Percentiles rank a stretch among this genome's conserved stretches.
These are phyloP conservation scores for Polyporus arcularius DNA, from an alignment of 768 basidiomycete species.

Conservation along the genomic window DNA sequence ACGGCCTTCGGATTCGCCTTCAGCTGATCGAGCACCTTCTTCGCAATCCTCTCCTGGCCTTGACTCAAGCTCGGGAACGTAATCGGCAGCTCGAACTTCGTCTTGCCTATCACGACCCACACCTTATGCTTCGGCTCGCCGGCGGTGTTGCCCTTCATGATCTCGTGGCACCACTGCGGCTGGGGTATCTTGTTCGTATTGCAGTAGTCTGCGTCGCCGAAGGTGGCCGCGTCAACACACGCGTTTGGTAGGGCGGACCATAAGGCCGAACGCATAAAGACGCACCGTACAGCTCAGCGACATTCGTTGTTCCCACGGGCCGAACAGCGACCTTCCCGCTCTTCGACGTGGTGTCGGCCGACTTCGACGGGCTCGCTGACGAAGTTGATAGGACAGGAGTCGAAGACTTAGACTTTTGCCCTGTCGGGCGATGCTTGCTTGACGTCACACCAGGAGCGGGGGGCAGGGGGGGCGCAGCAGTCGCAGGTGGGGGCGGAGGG, in stretches of 20 bases:
- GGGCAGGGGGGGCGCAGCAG: neutral
- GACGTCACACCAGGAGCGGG: neutral
- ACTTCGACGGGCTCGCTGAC: neutral
- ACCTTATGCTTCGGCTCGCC: slow-evolving; percentile 38
- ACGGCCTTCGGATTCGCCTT: slow-evolving; percentile 22
- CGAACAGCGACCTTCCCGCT: slow-evolving; percentile 11
- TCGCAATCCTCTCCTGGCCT: slow-evolving; percentile 46
- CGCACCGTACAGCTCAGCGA: slow-evolving; percentile 22
- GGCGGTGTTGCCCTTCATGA: slow-evolving; percentile 18
- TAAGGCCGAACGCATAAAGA: neutral
- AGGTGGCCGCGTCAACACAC: neutral
- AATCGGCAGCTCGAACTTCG: slow-evolving; percentile 45
- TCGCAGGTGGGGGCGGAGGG: neutral
- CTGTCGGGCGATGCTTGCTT: neutral
- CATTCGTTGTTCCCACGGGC: slow-evolving; percentile 17
- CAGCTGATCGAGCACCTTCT: slow-evolving; percentile 43
- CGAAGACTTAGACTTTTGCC: neutral
- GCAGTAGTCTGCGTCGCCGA: slow-evolving; percentile 24
- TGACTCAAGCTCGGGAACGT: slow-evolving; percentile 39
- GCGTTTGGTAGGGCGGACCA: neutral
- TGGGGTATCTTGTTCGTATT: slow-evolving; percentile 19
- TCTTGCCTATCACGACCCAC: slow-evolving; percentile 49
- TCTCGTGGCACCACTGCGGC: slow-evolving; percentile 39
- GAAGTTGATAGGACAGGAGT: too few relatives aligned
- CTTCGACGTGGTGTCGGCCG: neutral